Percentiles rank a stretch among this genome's conserved stretches.
phyloP scores from a whole-genome alignment of 768 basidiomycete genomes.

The Hebeloma cylindrosporum region DNA sequence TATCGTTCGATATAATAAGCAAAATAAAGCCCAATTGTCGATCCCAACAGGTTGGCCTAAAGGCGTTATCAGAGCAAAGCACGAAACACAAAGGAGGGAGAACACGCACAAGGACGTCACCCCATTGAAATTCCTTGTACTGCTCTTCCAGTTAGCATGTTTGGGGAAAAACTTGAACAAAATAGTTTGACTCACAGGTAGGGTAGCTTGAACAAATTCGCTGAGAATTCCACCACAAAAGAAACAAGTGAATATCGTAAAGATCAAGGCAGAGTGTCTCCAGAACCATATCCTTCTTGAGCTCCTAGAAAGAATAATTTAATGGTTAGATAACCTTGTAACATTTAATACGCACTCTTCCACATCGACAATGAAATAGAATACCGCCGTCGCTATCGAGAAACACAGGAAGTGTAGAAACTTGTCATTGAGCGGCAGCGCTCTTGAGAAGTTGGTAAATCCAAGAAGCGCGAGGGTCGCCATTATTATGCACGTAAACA shows the following conservation, averaged over 20 bases:
- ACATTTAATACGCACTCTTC: conserved; percentile 64
- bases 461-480: conserved; percentile 71
- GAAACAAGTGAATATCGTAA: conserved; percentile 70
- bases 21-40: conserved; percentile 62
- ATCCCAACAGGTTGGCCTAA: conserved; percentile 82
- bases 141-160: conserved; percentile 23
- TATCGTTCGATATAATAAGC: conserved; percentile 72
- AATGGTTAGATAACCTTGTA: background rate
- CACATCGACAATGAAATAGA: conserved; percentile 86
- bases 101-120: conserved; percentile 62
- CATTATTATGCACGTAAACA: conserved; percentile 69
- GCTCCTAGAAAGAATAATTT: conserved; percentile 44
- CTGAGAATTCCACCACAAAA: conserved; percentile 80
- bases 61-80: background rate
- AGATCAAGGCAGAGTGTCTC: conserved; percentile 68
- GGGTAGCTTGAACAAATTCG: conserved; percentile 76
- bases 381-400: conserved; percentile 69
- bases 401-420: conserved; percentile 80
- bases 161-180: background rate
- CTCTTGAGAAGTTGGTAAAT: conserved; percentile 66
- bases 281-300: conserved; percentile 85
- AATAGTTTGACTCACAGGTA: conserved; percentile 53
- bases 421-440: conserved; percentile 76
- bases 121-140: conserved; percentile 72
- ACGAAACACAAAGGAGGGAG: conserved; percentile 9